Conservation (phyloP, 2,329 filamentous ascomycete species). For the Cladosporium velox region DNA sequence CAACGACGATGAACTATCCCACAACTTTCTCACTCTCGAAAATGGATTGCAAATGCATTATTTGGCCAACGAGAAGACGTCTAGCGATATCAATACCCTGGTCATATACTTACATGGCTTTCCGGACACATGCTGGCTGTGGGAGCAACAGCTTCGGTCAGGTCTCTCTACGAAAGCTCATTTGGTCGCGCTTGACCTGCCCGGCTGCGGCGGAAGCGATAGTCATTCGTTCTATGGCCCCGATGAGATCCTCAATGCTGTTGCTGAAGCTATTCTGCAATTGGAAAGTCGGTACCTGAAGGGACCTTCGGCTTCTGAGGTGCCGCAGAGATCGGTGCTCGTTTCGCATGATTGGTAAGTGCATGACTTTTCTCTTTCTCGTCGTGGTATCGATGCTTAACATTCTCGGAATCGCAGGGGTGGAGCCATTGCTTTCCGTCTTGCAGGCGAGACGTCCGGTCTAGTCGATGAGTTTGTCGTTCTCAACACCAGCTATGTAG, state of each 20-base stretch:
- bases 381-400: too few relatives aligned
- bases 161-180: conserved; percentile 43
- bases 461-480: conserved; percentile 59
- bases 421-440: conserved; percentile 54
- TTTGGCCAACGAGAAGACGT: conserved; percentile 34
- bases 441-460: conserved; percentile 60
- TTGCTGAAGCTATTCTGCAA: conserved; percentile 56
- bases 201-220: conserved; percentile 61
- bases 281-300: conserved; percentile 50
- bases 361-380: too few relatives aligned
- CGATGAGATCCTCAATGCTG: conserved; percentile 54
- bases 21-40: conserved; percentile 54
- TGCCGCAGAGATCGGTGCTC: background rate
- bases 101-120: conserved; percentile 62
- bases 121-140: conserved; percentile 60
- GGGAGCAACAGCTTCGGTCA: conserved; percentile 52
- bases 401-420: conserved; percentile 47
- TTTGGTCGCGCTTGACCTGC: conserved; percentile 58
- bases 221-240: conserved; percentile 52
- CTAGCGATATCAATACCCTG: conserved; percentile 38
- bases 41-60: conserved; percentile 58
- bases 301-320: conserved; percentile 1
- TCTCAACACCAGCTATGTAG: conserved; percentile 55
- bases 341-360: conserved; percentile 19
- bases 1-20: conserved; percentile 48